A percentile compares a stretch with the other conserved stretches of the same genome.
Evolutionary conservation across 768 basidiomycete species (phyloP).

Genomic region (Russula olivacea): DNA sequence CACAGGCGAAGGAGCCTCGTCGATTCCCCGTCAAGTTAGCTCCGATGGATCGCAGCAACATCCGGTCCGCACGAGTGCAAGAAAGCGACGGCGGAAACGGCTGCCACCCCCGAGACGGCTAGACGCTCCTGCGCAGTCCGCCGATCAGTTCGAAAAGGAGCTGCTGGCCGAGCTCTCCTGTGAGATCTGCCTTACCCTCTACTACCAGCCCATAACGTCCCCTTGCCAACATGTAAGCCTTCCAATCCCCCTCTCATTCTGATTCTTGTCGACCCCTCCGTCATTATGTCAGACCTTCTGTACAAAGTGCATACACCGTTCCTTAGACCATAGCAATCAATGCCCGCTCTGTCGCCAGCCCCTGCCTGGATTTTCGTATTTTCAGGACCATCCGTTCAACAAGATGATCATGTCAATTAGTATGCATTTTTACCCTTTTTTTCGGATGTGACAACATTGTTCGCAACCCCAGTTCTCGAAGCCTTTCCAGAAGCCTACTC

Average conservation of each 20-base stretch:
- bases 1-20: constrained; percentile 32
- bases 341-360: constrained; percentile 86
- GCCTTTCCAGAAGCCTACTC: constrained; percentile 63
- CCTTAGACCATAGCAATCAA: constrained; percentile 73
- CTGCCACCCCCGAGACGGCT: constrained; percentile 30
- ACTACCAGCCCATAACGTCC: constrained; percentile 85
- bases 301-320: constrained; percentile 78
- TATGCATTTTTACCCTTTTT: constrained; percentile 28
- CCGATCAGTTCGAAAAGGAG: constrained; percentile 50
- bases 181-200: constrained; percentile 82
- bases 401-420: constrained; percentile 63
- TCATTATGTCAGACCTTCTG: constrained; percentile 71
- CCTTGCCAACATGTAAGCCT: constrained; percentile 85
- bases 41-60: constrained; percentile 14
- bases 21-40: constrained; percentile 12
- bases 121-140: constrained; percentile 28
- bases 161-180: constrained; percentile 71
- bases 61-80: constrained; percentile 28
- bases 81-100: constrained; percentile 30
- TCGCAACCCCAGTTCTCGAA: constrained; percentile 45
- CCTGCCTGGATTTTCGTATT: constrained; percentile 69
- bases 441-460: constrained; percentile 6
- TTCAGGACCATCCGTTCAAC: constrained; percentile 77
- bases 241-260: constrained; percentile 13
- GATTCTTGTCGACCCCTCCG: constrained; percentile 1